Evolutionary conservation across 257 asterid species (phyloP).

Genomic region (Apocynum venetum): DNA sequence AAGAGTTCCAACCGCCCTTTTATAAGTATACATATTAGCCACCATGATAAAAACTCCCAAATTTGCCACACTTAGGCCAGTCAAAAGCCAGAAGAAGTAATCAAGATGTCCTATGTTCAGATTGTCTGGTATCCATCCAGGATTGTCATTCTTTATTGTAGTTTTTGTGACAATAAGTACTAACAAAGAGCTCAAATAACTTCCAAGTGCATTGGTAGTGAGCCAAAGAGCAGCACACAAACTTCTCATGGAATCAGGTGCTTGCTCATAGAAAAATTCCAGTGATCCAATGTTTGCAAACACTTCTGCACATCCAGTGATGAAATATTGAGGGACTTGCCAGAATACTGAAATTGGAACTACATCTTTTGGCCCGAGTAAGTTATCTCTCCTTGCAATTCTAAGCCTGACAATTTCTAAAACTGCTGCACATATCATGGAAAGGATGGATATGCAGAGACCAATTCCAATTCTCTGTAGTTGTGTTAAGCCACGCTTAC

Average conservation of each 20-base stretch:
- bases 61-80: constrained; percentile 29
- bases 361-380: not conserved
- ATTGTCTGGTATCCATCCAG: constrained; percentile 40
- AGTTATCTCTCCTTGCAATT: constrained; percentile 22
- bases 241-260: constrained; percentile 48
- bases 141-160: constrained; percentile 27
- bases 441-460: constrained; percentile 30
- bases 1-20: constrained; percentile 30
- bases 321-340: constrained; percentile 41
- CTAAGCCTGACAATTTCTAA: constrained; percentile 35
- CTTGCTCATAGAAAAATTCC: constrained; percentile 37
- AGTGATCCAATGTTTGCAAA: constrained; percentile 29
- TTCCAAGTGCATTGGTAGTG: constrained; percentile 33
- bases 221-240: constrained; percentile 35
- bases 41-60: constrained; percentile 30
- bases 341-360: constrained; percentile 38
- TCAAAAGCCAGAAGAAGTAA: constrained; percentile 42
- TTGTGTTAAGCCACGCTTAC: constrained; percentile 29
- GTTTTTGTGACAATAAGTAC: constrained; percentile 22
- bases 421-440: constrained; percentile 39
- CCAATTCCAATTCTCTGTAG: constrained; percentile 39
- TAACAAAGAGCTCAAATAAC: constrained; percentile 31
- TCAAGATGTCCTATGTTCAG: constrained; percentile 31
- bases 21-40: constrained; percentile 29
- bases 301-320: constrained; percentile 40